phyloP scores from a whole-genome alignment of 768 basidiomycete genomes.

The Psilocybe tampanensis region DNA sequence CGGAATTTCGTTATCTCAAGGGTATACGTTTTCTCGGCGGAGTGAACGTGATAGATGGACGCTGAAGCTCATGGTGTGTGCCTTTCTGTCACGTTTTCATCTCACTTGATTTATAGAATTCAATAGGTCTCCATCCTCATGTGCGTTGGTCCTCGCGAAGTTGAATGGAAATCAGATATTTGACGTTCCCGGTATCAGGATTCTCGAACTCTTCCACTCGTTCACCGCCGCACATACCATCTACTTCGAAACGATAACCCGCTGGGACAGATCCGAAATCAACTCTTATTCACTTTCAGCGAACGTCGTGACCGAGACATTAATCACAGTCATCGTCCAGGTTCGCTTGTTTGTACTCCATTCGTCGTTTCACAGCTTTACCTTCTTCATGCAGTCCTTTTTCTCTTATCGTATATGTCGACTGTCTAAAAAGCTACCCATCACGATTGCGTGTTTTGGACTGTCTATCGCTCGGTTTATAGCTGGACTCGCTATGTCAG shows the following conservation, averaged over 20 bases:
- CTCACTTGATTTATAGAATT: background rate
- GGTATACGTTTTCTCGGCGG: conserved; percentile 16
- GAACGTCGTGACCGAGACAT: conserved; percentile 8
- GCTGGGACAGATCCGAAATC: conserved; percentile 5
- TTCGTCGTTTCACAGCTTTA: too few species aligned
- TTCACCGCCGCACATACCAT: conserved; percentile 9
- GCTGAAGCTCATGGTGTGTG: conserved; percentile 16
- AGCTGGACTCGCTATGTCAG: conserved; percentile 13
- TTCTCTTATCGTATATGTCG: conserved; percentile 19
- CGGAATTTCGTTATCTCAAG: conserved; percentile 17
- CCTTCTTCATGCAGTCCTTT: conserved; percentile 15
- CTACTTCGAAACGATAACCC: conserved; percentile 12
- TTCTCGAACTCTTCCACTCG: conserved; percentile 12
- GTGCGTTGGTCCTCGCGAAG: background rate
- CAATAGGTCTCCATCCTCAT: conserved; percentile 13
- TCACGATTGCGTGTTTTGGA: conserved; percentile 13
- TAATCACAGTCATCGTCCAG: conserved; percentile 14
- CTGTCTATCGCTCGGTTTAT: conserved; percentile 16
- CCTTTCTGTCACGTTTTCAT: too few species aligned
- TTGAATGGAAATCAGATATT: background rate
- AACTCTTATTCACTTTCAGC: conserved; percentile 12
- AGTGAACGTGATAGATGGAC: conserved; percentile 9
- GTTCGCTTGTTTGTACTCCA: too few species aligned
- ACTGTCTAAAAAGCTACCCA: conserved; percentile 11
- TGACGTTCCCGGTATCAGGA: background rate